These are phyloP conservation scores for Metarhizium guizhouense DNA, from an alignment of 2,329 filamentous ascomycete genomes.

Conservation along the genomic window DNA sequence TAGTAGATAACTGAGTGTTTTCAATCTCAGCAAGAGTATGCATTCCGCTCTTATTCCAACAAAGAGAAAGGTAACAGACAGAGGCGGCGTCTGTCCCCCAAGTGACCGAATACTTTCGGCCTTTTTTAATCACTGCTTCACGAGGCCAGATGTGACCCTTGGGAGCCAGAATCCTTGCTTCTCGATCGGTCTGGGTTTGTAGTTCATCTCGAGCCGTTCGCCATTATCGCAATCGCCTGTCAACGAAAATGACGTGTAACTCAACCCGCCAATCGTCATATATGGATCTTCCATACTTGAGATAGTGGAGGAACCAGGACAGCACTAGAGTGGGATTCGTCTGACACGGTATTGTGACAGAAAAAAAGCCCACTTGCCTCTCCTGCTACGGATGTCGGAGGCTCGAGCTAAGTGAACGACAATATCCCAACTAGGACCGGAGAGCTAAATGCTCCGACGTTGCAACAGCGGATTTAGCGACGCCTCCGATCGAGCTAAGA, in stretches of 20 bases:
- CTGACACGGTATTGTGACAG: not conserved
- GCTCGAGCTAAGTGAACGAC: not conserved
- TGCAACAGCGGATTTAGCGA: not conserved
- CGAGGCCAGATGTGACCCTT: not conserved
- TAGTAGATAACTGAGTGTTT: not conserved
- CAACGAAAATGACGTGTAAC: not conserved
- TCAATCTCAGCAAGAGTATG: not conserved
- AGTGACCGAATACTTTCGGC: slow-evolving; percentile 11
- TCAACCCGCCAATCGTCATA: not conserved
- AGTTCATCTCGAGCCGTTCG: not conserved
- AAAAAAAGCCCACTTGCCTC: not conserved
- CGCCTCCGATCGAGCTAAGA: not conserved
- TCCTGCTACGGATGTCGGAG: not conserved
- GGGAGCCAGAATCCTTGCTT: not conserved
- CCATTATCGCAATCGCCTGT: not conserved
- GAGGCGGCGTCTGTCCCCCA: not conserved
- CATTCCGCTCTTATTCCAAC: not conserved
- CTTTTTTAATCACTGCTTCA: not conserved
- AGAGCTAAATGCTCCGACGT: not conserved
- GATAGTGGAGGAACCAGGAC: not conserved
- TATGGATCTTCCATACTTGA: not conserved
- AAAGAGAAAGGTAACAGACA: not conserved
- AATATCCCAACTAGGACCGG: not conserved
- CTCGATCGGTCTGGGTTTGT: not conserved
- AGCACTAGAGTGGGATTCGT: not conserved